Base-by-base conservation (phyloP, 805 yeast species). In the Wickerhamiella spandovensis region DNA sequence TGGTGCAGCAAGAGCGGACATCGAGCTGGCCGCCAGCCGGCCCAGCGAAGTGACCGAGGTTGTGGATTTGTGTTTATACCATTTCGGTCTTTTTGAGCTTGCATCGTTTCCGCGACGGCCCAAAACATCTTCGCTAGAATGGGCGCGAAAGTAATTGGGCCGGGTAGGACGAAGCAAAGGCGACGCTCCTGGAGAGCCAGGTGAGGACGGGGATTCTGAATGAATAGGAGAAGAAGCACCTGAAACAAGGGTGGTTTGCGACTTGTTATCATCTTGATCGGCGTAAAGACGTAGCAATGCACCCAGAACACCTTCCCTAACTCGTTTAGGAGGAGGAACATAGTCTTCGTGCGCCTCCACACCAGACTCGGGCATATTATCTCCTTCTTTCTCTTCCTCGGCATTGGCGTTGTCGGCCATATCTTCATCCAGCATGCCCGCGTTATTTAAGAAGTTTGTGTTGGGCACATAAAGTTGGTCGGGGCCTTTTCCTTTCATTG, bases 261-360 rank as follows among this genome's bases (percentile, higher is more conserved):
- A 47, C 22, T 45, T 46, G 5, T 58, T 60, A 9, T 55, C 58
- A 13, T 62, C 59, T 21, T 55, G 58, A 24, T 61, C 66, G 20
- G 65, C 69, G 61, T 88, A 87, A 46, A 88, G 69, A 53, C 79
- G 75, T 55, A 88, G 70, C 54, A 88, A 71, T 1, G 90, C 78
- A 0, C 95, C 84, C 25, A 88, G 72, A 17, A 88, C 90, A 64
- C 97, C 96, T 23, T 88, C 88, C 57, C 82, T 82, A 12, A 86
- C 89, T 48, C 75, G 75, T 42, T 73, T 70, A 0, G 83, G 84
- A 6, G 82, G 78, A 0, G 81, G 75, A 1, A 79, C 74, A 49
- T 75, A 71, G 28, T 65, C 67, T 43, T 60, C 62, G 17, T 66
- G 74, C 21, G 47, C 51, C 17, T 52, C 55, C 7, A 50, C 46